A percentile compares a stretch with the other conserved stretches of the same genome.
These are phyloP conservation scores for Hypoxylon sp. DNA, from an alignment of 2,329 filamentous ascomycete species.

Conservation along the genomic window DNA sequence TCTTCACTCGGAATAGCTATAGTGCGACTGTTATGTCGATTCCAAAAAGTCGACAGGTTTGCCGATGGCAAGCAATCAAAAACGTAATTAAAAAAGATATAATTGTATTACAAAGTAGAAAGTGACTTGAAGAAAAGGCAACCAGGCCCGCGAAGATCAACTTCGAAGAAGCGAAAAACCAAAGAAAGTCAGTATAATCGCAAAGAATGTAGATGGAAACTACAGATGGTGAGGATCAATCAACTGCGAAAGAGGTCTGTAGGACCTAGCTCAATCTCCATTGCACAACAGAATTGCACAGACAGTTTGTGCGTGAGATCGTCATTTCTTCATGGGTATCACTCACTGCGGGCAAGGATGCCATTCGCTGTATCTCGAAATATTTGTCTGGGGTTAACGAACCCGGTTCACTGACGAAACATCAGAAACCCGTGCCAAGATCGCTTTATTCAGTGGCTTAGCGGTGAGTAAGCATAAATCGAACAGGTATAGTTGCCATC, in stretches of 20 bases:
- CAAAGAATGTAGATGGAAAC: conserved; percentile 16
- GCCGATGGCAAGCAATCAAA: conserved; percentile 8
- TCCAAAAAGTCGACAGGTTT: conserved; percentile 7
- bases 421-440: conserved; percentile 2
- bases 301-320: conserved; percentile 36
- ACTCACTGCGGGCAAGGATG: conserved; percentile 29
- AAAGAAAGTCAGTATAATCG: conserved; percentile 15
- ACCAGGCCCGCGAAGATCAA: conserved; percentile 53
- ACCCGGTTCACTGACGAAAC: conserved; percentile 28
- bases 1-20: background rate
- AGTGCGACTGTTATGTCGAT: background rate
- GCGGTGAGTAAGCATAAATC: background rate
- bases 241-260: conserved; percentile 13
- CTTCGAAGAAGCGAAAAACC: conserved; percentile 50
- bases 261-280: conserved; percentile 5
- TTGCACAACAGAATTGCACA: conserved; percentile 25
- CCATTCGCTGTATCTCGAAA: conserved; percentile 21
- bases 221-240: conserved; percentile 20
- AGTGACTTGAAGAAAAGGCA: conserved; percentile 39
- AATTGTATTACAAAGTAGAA: conserved; percentile 28
- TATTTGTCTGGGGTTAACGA: conserved; percentile 15
- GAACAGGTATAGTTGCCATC: background rate
- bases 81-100: conserved; percentile 22
- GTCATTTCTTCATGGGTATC: conserved; percentile 35
- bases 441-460: conserved; percentile 5